Conservation (phyloP, 768 basidiomycete species). For the Leccinum ochraceum region DNA sequence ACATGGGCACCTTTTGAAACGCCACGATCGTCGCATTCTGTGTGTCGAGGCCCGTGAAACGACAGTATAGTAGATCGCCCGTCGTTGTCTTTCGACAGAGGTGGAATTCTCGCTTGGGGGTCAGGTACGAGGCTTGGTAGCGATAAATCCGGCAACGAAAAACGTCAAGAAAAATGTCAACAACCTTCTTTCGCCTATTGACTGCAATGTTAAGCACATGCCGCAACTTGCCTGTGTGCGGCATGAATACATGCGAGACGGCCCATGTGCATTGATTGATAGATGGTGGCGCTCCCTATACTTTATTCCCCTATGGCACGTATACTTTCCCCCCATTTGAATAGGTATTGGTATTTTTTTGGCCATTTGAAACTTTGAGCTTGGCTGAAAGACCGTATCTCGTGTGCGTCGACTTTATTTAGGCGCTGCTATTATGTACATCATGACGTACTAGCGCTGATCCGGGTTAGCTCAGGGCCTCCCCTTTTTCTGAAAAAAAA, state of each 20-base stretch:
- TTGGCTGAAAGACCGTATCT: neutral
- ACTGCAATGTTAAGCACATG: neutral
- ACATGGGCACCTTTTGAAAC: neutral
- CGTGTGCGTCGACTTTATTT: neutral
- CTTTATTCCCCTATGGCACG: neutral
- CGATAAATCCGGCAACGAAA: too few species aligned
- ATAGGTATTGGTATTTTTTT: too few species aligned
- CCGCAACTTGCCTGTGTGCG: neutral
- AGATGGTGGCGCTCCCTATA: neutral
- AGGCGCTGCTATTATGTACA: neutral
- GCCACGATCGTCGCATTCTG: neutral
- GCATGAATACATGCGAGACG: neutral
- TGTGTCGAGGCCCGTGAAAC: neutral
- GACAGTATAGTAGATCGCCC: neutral
- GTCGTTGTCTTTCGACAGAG: neutral
- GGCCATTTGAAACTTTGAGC: neutral
- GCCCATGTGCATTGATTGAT: neutral
- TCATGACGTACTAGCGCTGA: neutral
- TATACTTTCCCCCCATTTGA: too few species aligned
- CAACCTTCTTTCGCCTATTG: neutral
- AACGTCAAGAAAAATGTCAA: neutral
- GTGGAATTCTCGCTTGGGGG: neutral
- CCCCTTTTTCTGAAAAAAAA: too few species aligned
- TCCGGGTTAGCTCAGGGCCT: neutral
- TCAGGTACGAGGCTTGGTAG: neutral